Evolutionary conservation across 1,139 yeast species (phyloP).

Genomic region (Oligophagozyma castellii): DNA sequence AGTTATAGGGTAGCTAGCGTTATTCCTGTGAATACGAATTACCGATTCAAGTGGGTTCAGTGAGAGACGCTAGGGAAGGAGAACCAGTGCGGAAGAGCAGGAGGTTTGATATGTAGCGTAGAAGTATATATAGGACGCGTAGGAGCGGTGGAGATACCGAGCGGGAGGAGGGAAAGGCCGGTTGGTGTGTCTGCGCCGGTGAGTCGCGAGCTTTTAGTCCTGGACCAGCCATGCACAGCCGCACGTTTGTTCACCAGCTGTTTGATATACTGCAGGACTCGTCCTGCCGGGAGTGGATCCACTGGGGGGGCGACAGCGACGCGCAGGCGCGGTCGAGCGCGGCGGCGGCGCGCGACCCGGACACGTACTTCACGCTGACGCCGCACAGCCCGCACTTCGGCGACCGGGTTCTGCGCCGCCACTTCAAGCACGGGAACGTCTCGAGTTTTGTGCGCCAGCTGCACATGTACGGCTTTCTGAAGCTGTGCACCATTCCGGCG

Average conservation of each 20-base stretch:
- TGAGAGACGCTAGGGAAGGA: too few species aligned
- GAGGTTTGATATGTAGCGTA: too few species aligned
- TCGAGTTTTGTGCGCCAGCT: conserved; percentile 68
- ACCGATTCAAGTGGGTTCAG: too few species aligned
- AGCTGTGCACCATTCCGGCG: conserved; percentile 10
- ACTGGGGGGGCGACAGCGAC: conserved; percentile 50
- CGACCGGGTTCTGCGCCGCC: conserved; percentile 46
- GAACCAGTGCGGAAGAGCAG: too few species aligned
- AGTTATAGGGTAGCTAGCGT: too few species aligned
- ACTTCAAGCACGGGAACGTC: conserved; percentile 71
- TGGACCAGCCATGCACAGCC: conserved; percentile 2
- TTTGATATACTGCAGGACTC: conserved; percentile 18
- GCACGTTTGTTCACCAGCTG: conserved; percentile 22
- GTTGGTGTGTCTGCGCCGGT: too few species aligned
- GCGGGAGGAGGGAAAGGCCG: too few species aligned
- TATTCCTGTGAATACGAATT: too few species aligned
- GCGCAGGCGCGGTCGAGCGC: too few species aligned
- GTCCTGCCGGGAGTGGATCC: conserved; percentile 27
- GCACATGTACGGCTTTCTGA: conserved; percentile 56
- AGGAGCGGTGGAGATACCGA: too few species aligned
- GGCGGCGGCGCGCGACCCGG: conserved; percentile 35
- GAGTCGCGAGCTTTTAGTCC: background rate
- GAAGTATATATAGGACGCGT: too few species aligned
- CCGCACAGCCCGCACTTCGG: conserved; percentile 57
- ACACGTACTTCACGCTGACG: conserved; percentile 45